Base-by-base conservation (phyloP, 2,329 filamentous ascomycete genomes). In the Fusarium torulosum region DNA sequence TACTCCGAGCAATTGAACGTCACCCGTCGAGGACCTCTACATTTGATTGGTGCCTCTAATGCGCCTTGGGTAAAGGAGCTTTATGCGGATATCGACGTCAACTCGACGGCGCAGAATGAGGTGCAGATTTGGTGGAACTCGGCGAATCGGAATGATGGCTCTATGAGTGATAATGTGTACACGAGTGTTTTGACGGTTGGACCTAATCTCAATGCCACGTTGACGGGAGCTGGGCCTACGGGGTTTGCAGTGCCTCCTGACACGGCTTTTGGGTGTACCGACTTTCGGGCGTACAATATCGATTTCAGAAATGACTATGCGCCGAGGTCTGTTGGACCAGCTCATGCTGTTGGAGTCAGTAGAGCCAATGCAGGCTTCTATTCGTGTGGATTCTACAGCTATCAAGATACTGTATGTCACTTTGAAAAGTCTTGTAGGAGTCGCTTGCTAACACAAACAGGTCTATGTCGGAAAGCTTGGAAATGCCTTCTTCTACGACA, bases 351-450 rank as follows among this genome's bases (percentile, higher is more conserved):
- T 8, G 86, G 84, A 19, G 81, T 90, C 7, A 86, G 85, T 63
- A 84, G 86, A 43, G 88, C 89, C 0, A 91, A 91, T 72, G 84
- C 87, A 0, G 87, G 88, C 0, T 91, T 91, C 73, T 91, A 91
- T 73, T 85, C 85, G 45, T 88, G 86, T 45, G 86, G 88, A 0
- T 86, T 91, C 69, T 88, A 89, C 72, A 88, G 85, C 59, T 91
- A 88, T 71, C 89, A 91, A 76, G 89, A 91, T 64, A 91, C 89
- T 9, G 86, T 84, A 59, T 54, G 79, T 27, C 19, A 9, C 23
- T 25, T 25, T 25, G 25, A 25, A 25, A 17, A 4, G 8, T 15
- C 10, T 9, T 8, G 2, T 2, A 2, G 4, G 6, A 29, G 3
- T 14, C 25, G 2, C 15, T 10, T 19, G 3, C 47, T 57, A 9